Evolutionary conservation across 345 rosid genomes (phyloP).

Genomic region (Melaleuca alternifolia): DNA sequence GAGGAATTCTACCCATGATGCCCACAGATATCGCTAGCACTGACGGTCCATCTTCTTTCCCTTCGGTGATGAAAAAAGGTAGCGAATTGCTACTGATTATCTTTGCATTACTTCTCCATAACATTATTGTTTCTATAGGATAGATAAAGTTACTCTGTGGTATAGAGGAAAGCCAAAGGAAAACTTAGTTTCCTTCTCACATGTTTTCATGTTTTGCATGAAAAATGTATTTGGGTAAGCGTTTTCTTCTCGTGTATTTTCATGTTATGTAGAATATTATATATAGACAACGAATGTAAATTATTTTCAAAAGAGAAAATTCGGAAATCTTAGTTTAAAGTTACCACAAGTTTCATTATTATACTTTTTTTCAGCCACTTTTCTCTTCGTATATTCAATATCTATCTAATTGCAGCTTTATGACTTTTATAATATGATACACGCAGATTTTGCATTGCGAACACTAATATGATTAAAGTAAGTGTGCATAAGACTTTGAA

Average conservation of each 20-base stretch:
- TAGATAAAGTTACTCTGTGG: neutral
- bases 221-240: neutral
- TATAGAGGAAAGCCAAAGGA: neutral
- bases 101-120: too few species aligned
- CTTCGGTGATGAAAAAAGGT: neutral
- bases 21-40: too few species aligned
- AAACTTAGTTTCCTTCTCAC: neutral
- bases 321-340: neutral
- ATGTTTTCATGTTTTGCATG: neutral
- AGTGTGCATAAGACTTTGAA: neutral
- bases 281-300: neutral
- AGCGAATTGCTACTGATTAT: neutral
- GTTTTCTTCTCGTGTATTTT: neutral
- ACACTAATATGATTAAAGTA: neutral
- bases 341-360: too few species aligned
- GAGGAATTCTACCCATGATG: too few species aligned
- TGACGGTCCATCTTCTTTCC: neutral
- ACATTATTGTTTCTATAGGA: neutral
- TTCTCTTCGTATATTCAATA: neutral
- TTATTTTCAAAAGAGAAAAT: neutral
- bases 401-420: neutral
- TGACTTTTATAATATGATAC: neutral
- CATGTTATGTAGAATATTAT: neutral
- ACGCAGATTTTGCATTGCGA: neutral
- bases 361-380: neutral